Conservation (phyloP, 768 basidiomycete species). For the Mycena kentingensis region DNA sequence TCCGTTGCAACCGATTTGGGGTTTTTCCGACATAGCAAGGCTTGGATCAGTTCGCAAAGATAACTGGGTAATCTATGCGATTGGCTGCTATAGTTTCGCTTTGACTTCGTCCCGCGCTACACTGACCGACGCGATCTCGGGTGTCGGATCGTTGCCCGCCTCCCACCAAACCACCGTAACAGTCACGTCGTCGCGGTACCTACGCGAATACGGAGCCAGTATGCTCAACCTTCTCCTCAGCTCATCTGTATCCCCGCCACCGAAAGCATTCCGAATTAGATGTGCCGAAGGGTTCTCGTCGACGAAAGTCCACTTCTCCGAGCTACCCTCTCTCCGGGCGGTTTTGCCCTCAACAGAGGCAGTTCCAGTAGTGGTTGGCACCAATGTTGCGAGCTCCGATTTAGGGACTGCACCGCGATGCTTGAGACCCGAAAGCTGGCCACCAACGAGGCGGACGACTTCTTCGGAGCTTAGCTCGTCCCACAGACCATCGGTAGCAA, state of each 20-base stretch:
- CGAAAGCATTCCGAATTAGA: slow-evolving; percentile 88
- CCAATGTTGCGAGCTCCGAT: slow-evolving; percentile 51
- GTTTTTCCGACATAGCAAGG: no score
- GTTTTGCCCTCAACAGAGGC: slow-evolving; percentile 67
- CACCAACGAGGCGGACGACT: slow-evolving; percentile 84
- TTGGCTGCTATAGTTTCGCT: slow-evolving; percentile 64
- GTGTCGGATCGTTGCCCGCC: slow-evolving; percentile 52
- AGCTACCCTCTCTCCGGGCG: slow-evolving; percentile 35
- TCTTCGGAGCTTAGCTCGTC: slow-evolving; percentile 78
- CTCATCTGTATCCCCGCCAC: slow-evolving; percentile 67
- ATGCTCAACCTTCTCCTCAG: slow-evolving; percentile 75
- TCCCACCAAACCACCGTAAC: slow-evolving; percentile 89
- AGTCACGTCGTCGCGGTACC: slow-evolving; percentile 82
- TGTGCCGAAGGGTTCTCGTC: slow-evolving; percentile 82
- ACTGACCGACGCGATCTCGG: slow-evolving; percentile 36
- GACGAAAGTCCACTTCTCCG: slow-evolving; percentile 66
- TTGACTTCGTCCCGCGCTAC: slow-evolving; percentile 32
- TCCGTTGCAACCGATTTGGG: no score
- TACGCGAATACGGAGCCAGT: slow-evolving; percentile 74
- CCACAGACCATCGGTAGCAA: slow-evolving; percentile 89
- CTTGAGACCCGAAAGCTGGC: slow-evolving; percentile 66
- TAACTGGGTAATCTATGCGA: no score
- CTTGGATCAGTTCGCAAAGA: no score
- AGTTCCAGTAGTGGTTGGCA: slow-evolving; percentile 57
- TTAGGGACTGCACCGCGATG: slow-evolving; percentile 62